phyloP scores from a whole-genome alignment of 257 asterid genomes.

The Galeopsis tetrahit region DNA sequence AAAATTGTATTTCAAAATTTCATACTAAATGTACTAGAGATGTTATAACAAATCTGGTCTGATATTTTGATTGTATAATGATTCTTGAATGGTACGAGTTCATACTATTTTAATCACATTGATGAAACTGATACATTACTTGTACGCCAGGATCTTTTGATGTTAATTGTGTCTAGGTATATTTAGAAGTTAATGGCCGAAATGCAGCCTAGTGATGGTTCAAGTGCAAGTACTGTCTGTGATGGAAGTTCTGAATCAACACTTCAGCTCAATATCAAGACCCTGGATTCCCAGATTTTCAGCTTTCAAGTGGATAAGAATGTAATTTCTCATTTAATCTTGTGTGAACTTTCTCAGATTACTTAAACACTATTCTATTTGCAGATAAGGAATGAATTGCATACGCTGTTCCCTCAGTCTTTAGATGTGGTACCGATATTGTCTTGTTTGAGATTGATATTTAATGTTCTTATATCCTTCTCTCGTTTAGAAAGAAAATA shows the following conservation, averaged over 20 bases:
- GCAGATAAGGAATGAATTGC: not conserved
- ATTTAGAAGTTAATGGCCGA: slow-evolving; percentile 61
- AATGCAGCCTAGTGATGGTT: slow-evolving; percentile 53
- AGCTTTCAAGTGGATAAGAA: slow-evolving; percentile 67
- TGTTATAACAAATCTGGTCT: not conserved
- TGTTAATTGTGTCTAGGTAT: slow-evolving; percentile 36
- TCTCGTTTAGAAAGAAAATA: not conserved
- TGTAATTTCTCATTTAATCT: slow-evolving; percentile 47
- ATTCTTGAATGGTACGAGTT: slow-evolving; percentile 6
- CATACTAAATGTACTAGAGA: too few species aligned
- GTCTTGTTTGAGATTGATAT: not conserved
- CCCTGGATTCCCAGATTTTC: slow-evolving; percentile 73
- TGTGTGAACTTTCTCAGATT: not conserved
- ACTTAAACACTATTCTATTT: not conserved
- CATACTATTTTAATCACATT: slow-evolving; percentile 16
- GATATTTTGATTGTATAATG: not conserved
- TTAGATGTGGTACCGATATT: not conserved
- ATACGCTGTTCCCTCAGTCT: not conserved
- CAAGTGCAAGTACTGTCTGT: slow-evolving; percentile 52
- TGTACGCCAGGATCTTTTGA: not conserved
- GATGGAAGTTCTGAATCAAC: slow-evolving; percentile 62
- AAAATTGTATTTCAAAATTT: too few species aligned
- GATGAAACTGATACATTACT: not conserved
- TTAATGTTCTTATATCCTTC: slow-evolving; percentile 6
- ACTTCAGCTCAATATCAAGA: slow-evolving; percentile 82